Conservation (phyloP, 1,284 basidiomycete species). For the Ustilago curta region DNA sequence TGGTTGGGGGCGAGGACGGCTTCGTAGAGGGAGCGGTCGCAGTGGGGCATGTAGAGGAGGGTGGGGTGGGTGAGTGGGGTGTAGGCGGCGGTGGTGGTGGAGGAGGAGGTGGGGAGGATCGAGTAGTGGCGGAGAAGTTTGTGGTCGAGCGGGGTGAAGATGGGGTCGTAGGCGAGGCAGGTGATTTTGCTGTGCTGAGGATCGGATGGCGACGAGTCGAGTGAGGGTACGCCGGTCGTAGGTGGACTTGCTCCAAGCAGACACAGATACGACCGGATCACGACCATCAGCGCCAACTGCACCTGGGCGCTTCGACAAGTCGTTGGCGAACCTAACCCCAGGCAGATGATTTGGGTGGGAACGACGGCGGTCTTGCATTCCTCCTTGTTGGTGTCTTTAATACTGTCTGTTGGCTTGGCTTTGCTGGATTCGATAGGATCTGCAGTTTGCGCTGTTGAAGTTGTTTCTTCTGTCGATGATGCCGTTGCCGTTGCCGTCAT, state of each 20-base stretch:
- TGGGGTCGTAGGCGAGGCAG: constrained; percentile 37
- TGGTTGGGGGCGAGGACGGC: constrained; percentile 14
- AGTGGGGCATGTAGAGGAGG: constrained; percentile 49
- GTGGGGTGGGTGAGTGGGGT: constrained; percentile 3
- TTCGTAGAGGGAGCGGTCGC: constrained; percentile 42
- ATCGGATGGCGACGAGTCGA: no score
- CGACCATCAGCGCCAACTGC: constrained; percentile 37
- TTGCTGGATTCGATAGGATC: no score
- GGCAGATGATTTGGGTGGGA: constrained; percentile 22
- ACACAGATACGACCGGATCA: constrained; percentile 7
- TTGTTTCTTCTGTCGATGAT: not conserved
- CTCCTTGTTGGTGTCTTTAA: not conserved
- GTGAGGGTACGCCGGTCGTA: no score
- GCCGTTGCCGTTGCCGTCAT: not conserved
- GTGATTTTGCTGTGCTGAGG: no score
- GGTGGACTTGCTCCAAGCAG: no score
- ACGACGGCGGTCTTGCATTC: not conserved
- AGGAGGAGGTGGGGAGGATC: not conserved
- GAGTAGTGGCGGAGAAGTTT: not conserved
- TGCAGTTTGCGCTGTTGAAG: not conserved
- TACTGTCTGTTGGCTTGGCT: not conserved
- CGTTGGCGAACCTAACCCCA: constrained; percentile 30
- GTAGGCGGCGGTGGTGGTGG: constrained; percentile 11
- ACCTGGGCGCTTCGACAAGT: constrained; percentile 28
- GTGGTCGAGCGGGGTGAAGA: constrained; percentile 19